Percentiles rank a stretch among this genome's conserved stretches.
Evolutionary conservation across 805 yeast genomes (phyloP).

Genomic region (Candida palmyrensis): DNA sequence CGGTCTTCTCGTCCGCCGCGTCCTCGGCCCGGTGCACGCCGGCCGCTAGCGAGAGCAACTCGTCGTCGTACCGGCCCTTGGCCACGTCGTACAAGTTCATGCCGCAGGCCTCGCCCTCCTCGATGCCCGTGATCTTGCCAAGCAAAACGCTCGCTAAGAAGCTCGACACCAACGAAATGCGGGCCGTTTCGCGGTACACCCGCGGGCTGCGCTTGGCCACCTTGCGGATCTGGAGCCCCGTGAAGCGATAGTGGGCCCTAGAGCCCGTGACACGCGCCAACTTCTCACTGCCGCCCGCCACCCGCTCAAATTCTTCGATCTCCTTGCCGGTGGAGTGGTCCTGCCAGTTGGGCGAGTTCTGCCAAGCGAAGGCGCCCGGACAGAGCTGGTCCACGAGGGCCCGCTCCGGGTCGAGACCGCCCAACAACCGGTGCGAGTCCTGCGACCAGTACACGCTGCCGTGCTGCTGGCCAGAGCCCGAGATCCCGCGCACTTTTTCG

Average conservation of each 20-base stretch:
- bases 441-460: constrained; percentile 81
- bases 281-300: constrained; percentile 51
- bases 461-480: constrained; percentile 91
- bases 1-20: constrained; percentile 15
- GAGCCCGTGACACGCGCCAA: constrained; percentile 77
- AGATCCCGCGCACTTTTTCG: constrained; percentile 53
- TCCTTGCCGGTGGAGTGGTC: constrained; percentile 83
- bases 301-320: constrained; percentile 52
- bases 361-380: constrained; percentile 53
- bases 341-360: constrained; percentile 88
- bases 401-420: constrained; percentile 22
- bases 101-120: constrained; percentile 88
- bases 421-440: constrained; percentile 39
- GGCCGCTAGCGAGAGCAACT: constrained; percentile 50
- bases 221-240: constrained; percentile 88
- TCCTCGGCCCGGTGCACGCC: constrained; percentile 45
- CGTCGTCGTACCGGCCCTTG: constrained; percentile 50
- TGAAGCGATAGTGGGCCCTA: constrained; percentile 82
- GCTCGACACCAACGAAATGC: constrained; percentile 73
- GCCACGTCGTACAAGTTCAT: constrained; percentile 80
- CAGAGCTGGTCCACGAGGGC: constrained; percentile 44
- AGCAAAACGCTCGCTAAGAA: constrained; percentile 69
- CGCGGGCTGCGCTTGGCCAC: constrained; percentile 49
- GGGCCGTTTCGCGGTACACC: constrained; percentile 48
- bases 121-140: constrained; percentile 61